Evolutionary conservation across 495 filamentous ascomycete genomes (phyloP).

Genomic region (Elasticomyces elasticus): DNA sequence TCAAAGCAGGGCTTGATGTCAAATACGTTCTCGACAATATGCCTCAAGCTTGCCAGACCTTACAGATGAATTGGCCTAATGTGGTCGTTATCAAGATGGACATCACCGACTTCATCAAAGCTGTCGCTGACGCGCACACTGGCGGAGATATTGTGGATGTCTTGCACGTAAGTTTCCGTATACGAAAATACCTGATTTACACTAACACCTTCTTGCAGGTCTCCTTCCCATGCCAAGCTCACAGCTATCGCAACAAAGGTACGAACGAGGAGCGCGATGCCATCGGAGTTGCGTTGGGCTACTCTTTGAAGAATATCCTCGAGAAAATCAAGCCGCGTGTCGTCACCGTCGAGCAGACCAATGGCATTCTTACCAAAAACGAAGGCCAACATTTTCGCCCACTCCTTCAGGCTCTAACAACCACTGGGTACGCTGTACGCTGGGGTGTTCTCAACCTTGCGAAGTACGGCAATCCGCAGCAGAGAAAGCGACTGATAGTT

Average conservation of each 20-base stretch:
- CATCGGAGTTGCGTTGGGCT: constrained; percentile 45
- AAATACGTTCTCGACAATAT: constrained; percentile 56
- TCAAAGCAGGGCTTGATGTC: constrained; percentile 48
- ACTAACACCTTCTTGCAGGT: constrained; percentile 67
- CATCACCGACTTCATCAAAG: constrained; percentile 35
- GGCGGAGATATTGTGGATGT: background rate
- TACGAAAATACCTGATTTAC: constrained; percentile 19
- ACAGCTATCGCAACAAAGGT: constrained; percentile 31
- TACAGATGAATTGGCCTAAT: constrained; percentile 48
- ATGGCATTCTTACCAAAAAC: constrained; percentile 33
- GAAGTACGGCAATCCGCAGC: constrained; percentile 54
- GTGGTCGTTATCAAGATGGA: constrained; percentile 32
- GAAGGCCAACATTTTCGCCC: constrained; percentile 46
- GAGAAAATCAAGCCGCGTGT: constrained; percentile 53
- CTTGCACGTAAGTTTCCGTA: background rate
- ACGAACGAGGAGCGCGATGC: constrained; percentile 36
- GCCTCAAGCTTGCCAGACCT: constrained; percentile 44
- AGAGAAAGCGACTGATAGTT: constrained; percentile 56
- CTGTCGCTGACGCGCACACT: constrained; percentile 8
- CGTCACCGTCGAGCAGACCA: constrained; percentile 76
- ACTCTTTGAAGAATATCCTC: constrained; percentile 48
- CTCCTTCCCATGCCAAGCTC: constrained; percentile 71
- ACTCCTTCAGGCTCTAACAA: constrained; percentile 55
- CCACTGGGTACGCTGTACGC: constrained; percentile 58
- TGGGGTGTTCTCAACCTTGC: constrained; percentile 45